Evolutionary conservation across 441 rosid species (phyloP).

Genomic region (Iberis amara): DNA sequence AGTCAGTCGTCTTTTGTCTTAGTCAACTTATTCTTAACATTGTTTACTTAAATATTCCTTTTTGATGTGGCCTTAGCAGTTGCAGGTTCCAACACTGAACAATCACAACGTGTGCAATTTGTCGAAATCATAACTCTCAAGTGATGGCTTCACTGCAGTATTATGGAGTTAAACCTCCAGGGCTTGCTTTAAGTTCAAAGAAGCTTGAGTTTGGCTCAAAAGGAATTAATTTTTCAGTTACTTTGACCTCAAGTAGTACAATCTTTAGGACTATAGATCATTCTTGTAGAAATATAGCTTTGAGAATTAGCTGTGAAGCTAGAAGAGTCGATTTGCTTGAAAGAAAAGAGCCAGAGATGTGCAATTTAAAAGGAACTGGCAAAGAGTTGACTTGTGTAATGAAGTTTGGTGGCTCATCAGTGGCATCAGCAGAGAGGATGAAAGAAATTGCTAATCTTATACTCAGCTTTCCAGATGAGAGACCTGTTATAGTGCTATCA

Average conservation of each 20-base stretch:
- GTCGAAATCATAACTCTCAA: slow-evolving; percentile 34
- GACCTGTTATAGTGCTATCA: slow-evolving; percentile 75
- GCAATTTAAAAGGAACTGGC: neutral
- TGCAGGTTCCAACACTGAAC: slow-evolving; percentile 16
- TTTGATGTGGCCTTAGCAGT: neutral
- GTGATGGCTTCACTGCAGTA: slow-evolving; percentile 51
- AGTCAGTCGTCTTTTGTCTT: neutral
- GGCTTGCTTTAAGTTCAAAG: slow-evolving; percentile 28
- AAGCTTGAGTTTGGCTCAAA: slow-evolving; percentile 27
- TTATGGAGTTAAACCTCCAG: slow-evolving; percentile 36
- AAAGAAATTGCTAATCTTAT: slow-evolving; percentile 69
- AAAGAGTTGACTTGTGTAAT: slow-evolving; percentile 43
- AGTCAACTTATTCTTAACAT: slow-evolving; percentile 13
- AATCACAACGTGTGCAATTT: slow-evolving; percentile 22
- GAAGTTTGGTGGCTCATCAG: slow-evolving; percentile 91
- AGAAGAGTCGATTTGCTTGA: slow-evolving; percentile 44
- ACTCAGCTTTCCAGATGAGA: slow-evolving; percentile 60
- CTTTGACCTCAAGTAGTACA: slow-evolving; percentile 27
- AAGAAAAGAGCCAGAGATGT: slow-evolving; percentile 27
- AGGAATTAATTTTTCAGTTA: slow-evolving; percentile 29
- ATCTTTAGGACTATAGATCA: slow-evolving; percentile 26
- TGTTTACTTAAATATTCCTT: neutral
- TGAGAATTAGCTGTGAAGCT: slow-evolving; percentile 50
- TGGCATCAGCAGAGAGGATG: slow-evolving; percentile 74
- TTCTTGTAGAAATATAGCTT: slow-evolving; percentile 34